Evolutionary conservation across 2,329 filamentous ascomycete species (phyloP).

Genomic region (Sporothrix dimorphospora): DNA sequence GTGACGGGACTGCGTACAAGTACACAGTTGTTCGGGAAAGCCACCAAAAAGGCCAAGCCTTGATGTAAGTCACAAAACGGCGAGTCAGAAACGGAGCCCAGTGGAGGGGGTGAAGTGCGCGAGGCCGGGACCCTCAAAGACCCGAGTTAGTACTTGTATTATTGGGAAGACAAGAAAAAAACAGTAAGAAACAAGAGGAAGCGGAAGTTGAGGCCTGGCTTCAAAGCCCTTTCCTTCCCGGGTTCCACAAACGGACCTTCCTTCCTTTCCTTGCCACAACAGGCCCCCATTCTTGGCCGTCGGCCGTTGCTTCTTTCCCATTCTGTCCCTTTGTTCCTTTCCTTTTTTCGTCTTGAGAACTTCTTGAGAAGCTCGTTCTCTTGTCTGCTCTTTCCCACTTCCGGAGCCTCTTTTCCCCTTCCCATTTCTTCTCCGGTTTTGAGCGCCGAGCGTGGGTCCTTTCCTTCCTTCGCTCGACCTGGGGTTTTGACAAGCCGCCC

Average conservation of each 20-base stretch:
- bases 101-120: neutral
- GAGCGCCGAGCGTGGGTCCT: neutral
- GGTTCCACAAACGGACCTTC: neutral
- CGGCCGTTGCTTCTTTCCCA: neutral
- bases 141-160: neutral
- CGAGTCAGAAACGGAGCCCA: neutral
- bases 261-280: neutral
- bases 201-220: neutral
- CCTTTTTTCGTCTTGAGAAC: too few relatives aligned
- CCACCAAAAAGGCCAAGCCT: constrained; percentile 10
- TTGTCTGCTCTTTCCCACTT: neutral
- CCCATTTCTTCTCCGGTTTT: neutral
- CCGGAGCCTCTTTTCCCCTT: neutral
- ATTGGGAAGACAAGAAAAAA: neutral
- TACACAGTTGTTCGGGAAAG: neutral
- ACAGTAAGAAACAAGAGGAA: neutral
- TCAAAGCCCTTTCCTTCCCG: neutral
- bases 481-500: neutral
- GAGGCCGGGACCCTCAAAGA: neutral
- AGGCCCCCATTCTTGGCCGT: neutral
- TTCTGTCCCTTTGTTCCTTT: neutral
- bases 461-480: neutral
- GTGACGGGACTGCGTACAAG: neutral
- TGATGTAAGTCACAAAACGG: constrained; percentile 15
- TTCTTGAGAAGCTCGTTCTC: neutral